phyloP scores from a whole-genome alignment of 139 green algal genomes.

The Auxenochlorella protothecoides region DNA sequence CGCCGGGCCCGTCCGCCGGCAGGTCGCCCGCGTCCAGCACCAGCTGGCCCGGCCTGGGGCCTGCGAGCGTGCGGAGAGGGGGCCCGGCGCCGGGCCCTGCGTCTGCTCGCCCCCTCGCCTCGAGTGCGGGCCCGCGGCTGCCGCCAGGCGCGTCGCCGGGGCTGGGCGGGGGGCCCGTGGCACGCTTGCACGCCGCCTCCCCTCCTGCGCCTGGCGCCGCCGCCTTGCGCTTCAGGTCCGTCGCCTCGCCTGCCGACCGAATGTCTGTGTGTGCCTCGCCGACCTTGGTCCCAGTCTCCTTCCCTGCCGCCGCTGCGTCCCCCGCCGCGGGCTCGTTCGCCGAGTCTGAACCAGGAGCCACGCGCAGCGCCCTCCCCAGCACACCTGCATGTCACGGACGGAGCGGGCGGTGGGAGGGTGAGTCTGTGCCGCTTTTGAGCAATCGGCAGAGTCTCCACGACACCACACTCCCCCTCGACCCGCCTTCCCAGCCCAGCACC shows the following conservation, averaged over 20 bases:
- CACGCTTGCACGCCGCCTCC: background rate
- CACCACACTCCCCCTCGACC: too few species aligned
- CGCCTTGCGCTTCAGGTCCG: slow-evolving; percentile 34
- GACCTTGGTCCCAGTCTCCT: background rate
- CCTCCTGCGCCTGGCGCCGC: slow-evolving; percentile 13
- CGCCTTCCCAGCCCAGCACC: too few species aligned
- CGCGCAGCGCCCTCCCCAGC: slow-evolving; percentile 13
- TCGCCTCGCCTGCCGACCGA: background rate
- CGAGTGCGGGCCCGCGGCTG: background rate
- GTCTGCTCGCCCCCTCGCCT: background rate
- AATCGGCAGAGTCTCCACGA: too few species aligned
- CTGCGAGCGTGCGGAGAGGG: too few species aligned
- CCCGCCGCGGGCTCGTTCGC: background rate
- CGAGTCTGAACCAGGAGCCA: background rate
- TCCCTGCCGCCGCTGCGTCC: background rate
- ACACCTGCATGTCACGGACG: background rate
- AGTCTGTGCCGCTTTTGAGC: too few species aligned
- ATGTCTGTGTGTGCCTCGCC: too few species aligned
- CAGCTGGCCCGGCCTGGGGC: slow-evolving; percentile 7
- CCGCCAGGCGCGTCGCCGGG: background rate
- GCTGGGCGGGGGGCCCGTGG: background rate
- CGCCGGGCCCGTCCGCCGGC: background rate
- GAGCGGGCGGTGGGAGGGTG: too few species aligned
- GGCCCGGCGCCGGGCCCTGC: background rate
- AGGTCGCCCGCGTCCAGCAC: slow-evolving; percentile 2